Evolutionary conservation across 2,329 filamentous ascomycete genomes (phyloP).

Genomic region (Colletotrichum australisinense): DNA sequence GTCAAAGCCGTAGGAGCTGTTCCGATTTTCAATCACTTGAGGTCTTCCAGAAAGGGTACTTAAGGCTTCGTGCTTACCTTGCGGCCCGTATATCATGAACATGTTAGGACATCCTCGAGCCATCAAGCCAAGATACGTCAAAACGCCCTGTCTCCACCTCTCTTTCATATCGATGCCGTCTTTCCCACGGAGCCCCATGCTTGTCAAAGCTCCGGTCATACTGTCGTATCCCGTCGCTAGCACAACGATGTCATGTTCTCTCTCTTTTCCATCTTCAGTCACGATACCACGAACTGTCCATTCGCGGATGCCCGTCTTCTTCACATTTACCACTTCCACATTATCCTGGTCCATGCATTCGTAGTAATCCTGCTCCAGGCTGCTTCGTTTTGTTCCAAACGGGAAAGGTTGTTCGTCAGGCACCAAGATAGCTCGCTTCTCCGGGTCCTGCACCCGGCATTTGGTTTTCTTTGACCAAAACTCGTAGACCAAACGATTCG

Average conservation of each 20-base stretch:
- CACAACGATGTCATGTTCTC: constrained; percentile 50
- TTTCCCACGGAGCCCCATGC: constrained; percentile 44
- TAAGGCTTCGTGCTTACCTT: constrained; percentile 25
- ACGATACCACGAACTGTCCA: constrained; percentile 53
- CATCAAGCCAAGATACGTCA: constrained; percentile 42
- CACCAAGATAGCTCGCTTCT: constrained; percentile 56
- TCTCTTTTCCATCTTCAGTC: constrained; percentile 48
- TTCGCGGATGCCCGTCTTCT: constrained; percentile 52
- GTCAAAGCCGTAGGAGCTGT: constrained; percentile 38
- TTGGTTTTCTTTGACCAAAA: constrained; percentile 61
- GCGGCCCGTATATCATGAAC: constrained; percentile 41
- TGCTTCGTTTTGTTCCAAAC: constrained; percentile 58
- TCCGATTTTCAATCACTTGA: not conserved
- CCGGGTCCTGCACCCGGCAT: constrained; percentile 55
- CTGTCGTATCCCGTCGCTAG: constrained; percentile 49
- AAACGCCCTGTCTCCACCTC: constrained; percentile 45
- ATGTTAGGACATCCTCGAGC: constrained; percentile 37
- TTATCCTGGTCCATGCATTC: constrained; percentile 59
- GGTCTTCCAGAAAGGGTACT: not conserved
- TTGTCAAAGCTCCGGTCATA: constrained; percentile 45
- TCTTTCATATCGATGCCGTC: constrained; percentile 44
- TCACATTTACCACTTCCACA: constrained; percentile 58
- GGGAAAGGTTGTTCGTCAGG: constrained; percentile 57
- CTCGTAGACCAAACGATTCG: constrained; percentile 57
- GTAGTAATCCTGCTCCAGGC: constrained; percentile 61